These are phyloP conservation scores for Vachellia collinsii DNA, from an alignment of 306 rosid species.

Conservation along the genomic window DNA sequence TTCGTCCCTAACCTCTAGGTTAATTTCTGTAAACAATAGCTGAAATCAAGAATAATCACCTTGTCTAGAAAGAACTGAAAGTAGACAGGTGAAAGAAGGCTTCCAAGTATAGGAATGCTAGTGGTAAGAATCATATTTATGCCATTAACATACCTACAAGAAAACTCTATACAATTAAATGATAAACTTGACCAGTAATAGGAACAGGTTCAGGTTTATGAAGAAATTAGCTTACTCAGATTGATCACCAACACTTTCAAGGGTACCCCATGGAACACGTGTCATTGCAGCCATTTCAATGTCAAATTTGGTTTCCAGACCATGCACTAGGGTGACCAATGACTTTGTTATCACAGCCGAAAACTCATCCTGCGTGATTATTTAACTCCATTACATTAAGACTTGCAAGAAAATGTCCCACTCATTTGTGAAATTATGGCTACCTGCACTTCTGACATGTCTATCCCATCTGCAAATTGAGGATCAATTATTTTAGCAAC, in stretches of 20 bases:
- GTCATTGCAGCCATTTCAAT: slow-evolving; percentile 98
- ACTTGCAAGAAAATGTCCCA: slow-evolving; percentile 10
- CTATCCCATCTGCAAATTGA: slow-evolving; percentile 76
- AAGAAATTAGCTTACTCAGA: slow-evolving; percentile 74
- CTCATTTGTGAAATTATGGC: slow-evolving; percentile 28
- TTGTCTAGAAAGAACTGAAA: slow-evolving; percentile 98
- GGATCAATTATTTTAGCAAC: slow-evolving; percentile 86
- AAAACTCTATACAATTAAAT: slow-evolving; percentile 39
- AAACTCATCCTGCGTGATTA: slow-evolving; percentile 84
- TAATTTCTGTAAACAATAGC: slow-evolving; percentile 21
- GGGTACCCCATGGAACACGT: slow-evolving; percentile 90
- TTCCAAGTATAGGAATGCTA: slow-evolving; percentile 94
- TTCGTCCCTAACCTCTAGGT: slow-evolving; percentile 29
- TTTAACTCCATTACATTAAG: slow-evolving; percentile 37
- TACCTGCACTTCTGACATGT: slow-evolving; percentile 99
- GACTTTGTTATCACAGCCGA: slow-evolving; percentile 93
- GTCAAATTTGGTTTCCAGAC: slow-evolving; percentile 95
- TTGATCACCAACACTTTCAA: slow-evolving; percentile 98
- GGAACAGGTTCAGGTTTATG: slow-evolving; percentile 18
- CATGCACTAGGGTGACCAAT: slow-evolving; percentile 89
- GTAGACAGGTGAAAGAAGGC: slow-evolving; percentile 90
- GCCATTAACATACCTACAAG: slow-evolving; percentile 92
- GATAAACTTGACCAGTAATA: slow-evolving; percentile 22
- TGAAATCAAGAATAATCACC: slow-evolving; percentile 50
- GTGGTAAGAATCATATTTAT: slow-evolving; percentile 86